These are phyloP conservation scores for Camellia lanceoleosa DNA, from an alignment of 148 eudicot genomes.

Conservation along the genomic window DNA sequence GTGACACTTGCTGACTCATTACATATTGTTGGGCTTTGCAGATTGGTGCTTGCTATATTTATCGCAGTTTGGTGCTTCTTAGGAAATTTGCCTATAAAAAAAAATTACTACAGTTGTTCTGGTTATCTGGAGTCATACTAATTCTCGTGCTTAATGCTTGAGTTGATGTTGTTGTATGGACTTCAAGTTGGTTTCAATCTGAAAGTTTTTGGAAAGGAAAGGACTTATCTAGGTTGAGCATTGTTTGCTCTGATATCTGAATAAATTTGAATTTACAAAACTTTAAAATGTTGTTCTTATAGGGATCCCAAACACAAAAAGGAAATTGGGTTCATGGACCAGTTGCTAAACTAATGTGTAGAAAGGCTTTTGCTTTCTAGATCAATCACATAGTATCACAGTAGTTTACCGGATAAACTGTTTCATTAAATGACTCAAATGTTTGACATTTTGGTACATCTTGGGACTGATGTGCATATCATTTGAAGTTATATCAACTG, in stretches of 20 bases:
- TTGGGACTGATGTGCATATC: background rate
- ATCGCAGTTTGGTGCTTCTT: too few relatives aligned
- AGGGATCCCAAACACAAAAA: slow-evolving; percentile 3
- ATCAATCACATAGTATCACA: background rate
- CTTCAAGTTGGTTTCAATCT: too few relatives aligned
- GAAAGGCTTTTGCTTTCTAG: slow-evolving; percentile 8
- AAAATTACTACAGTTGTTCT: too few relatives aligned
- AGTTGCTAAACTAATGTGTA: background rate
- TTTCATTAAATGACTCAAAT: background rate
- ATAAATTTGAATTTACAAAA: background rate
- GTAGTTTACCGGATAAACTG: background rate
- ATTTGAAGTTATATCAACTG: background rate
- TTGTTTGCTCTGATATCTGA: background rate
- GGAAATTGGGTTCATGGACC: background rate
- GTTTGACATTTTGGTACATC: background rate
- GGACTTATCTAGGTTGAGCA: background rate
- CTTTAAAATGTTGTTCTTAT: slow-evolving; percentile 5
- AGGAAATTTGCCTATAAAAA: too few relatives aligned
- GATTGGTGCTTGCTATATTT: background rate
- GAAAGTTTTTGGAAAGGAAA: too few relatives aligned
- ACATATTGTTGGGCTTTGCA: background rate
- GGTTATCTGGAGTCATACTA: too few relatives aligned
- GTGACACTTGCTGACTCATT: background rate
- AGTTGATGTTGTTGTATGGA: too few relatives aligned
- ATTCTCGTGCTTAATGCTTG: too few relatives aligned